Evolutionary conservation across 2,329 filamentous ascomycete species (phyloP).

Genomic region (Corinectria fuckeliana): DNA sequence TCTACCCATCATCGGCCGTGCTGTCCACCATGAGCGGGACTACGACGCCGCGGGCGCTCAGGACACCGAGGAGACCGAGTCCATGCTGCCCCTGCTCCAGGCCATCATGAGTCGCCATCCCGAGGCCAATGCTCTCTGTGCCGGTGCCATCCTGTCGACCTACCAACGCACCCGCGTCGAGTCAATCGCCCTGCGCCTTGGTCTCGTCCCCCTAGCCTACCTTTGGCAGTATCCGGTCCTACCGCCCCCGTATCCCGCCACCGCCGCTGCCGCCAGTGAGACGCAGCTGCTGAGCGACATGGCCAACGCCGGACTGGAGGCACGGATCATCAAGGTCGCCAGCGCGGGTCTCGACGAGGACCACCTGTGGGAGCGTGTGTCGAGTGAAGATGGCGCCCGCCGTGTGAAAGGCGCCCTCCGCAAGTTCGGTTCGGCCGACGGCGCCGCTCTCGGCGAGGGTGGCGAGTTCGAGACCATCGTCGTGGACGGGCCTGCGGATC

Average conservation of each 20-base stretch:
- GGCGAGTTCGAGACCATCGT: conserved; percentile 97
- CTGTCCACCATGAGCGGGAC: conserved; percentile 73
- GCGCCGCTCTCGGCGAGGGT: conserved; percentile 82
- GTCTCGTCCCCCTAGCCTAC: conserved; percentile 81
- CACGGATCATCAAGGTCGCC: conserved; percentile 94
- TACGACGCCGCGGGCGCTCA: conserved; percentile 57
- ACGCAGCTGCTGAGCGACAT: conserved; percentile 79
- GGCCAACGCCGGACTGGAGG: conserved; percentile 77
- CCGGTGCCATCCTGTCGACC: conserved; percentile 90
- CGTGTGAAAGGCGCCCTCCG: conserved; percentile 61
- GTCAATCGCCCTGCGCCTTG: conserved; percentile 84
- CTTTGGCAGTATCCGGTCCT: conserved; percentile 90
- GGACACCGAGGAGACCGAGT: conserved; percentile 84
- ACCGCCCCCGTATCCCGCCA: conserved; percentile 52
- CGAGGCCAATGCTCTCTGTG: conserved; percentile 82
- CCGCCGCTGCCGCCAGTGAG: conserved; percentile 50
- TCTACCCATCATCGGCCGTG: conserved; percentile 73
- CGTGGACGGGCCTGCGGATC: conserved; percentile 73
- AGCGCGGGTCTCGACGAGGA: conserved; percentile 84
- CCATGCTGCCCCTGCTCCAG: conserved; percentile 76
- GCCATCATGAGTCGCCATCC: conserved; percentile 74
- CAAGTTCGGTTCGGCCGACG: conserved; percentile 71
- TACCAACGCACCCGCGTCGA: conserved; percentile 98
- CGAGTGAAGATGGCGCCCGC: conserved; percentile 56
- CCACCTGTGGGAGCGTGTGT: conserved; percentile 83